phyloP scores from a whole-genome alignment of 768 basidiomycete genomes.

The Plicaturopsis crispa region DNA sequence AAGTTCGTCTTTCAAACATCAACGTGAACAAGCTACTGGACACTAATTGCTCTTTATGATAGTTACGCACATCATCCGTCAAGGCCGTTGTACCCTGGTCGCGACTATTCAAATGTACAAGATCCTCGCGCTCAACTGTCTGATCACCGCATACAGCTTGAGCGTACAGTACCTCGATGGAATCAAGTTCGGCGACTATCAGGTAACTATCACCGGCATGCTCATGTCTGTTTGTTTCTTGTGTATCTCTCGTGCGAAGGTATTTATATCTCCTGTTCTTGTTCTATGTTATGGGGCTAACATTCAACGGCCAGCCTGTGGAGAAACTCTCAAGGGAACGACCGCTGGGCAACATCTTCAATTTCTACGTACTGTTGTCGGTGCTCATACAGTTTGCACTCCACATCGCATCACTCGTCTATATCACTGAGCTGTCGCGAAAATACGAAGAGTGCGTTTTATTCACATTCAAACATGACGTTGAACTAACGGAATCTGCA shows the following conservation, averaged over 20 bases:
- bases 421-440: constrained; percentile 86
- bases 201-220: constrained; percentile 93
- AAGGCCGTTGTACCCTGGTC: constrained; percentile 96
- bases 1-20: constrained; percentile 46
- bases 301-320: constrained; percentile 60
- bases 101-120: constrained; percentile 99
- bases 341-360: constrained; percentile 94
- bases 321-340: constrained; percentile 92
- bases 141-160: constrained; percentile 97
- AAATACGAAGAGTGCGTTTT: constrained; percentile 62
- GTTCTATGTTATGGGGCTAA: constrained; percentile 8
- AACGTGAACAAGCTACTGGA: constrained; percentile 1
- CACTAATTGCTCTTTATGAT: constrained; percentile 1
- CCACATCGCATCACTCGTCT: constrained; percentile 85
- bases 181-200: constrained; percentile 99
- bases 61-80: constrained; percentile 97
- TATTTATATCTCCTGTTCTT: constrained; percentile 25
- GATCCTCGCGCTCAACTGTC: constrained; percentile 93
- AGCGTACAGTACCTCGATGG: constrained; percentile 97
- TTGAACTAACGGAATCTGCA: constrained; percentile 1
- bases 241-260: constrained; percentile 96
- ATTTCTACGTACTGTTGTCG: constrained; percentile 88
- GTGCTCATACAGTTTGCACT: constrained; percentile 90
- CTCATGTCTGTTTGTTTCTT: constrained; percentile 98
- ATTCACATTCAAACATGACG: constrained; percentile 3